Evolutionary conservation across 2,329 filamentous ascomycete species (phyloP), one percentile per base, ranked within the genome.

Genomic region (Phoma sp.): DNA sequence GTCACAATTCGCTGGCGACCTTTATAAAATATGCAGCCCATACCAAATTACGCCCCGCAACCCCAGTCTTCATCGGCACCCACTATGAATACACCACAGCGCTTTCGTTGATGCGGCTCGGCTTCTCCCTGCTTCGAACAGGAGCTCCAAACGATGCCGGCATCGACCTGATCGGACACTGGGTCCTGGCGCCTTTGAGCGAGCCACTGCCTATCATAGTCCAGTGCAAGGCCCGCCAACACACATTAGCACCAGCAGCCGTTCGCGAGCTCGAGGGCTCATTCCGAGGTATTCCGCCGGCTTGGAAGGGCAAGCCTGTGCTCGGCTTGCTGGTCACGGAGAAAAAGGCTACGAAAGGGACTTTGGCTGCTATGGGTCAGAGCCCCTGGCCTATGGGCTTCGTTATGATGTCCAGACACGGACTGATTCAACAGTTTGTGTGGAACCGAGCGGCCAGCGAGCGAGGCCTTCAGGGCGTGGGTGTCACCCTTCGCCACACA

Each of bases 191-290:
- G 1, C 62, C 70, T 2, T 51, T 70, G 11, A 67, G 67, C 22
- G 65, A 74, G 36, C 73, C 72, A 2, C 35, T 80, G 25, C 74
- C 70, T 7, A 75, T 83, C 1, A 70, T 85, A 14, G 69, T 84
- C 14, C 90, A 93, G 71, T 93, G 90, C 80, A 95, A 93, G 72
- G 83, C 81, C 1, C 78, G 82, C 11, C 70, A 77, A 14, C 76
- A 77, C 36, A 49, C 50, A 1, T 75, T 79, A 40, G 72, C 80
- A 10, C 89, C 90, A 0, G 76, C 80, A 29, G 77, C 86, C 41
- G 76, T 91, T 7, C 83, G 90, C n/a, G 90, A 93, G 75, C 81
- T 93, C 3, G 89, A 91, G 68, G 93, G 93, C 3, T 85, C 91
- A 0, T 89, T 95, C 67, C 81, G 82, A 1, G 87, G 86, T 10